Evolutionary conservation across 139 green algal species (phyloP).

Genomic region (Mychonastes homosphaera): DNA sequence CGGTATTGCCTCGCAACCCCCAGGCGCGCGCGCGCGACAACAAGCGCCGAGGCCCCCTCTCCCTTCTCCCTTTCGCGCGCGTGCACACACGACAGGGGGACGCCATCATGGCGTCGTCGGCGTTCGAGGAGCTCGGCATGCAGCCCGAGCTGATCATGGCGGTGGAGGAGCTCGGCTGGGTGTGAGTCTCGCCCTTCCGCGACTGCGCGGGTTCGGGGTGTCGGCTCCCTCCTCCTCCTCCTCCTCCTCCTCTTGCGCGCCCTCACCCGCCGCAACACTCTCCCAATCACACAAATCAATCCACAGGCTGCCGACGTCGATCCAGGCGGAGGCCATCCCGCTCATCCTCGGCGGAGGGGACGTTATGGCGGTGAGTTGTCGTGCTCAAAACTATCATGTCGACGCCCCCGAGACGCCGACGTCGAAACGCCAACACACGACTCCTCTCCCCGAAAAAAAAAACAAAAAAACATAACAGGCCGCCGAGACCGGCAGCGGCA

Average conservation of each 20-base stretch:
- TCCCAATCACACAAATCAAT: background rate
- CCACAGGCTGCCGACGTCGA: slow-evolving; percentile 60
- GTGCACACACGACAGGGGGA: no score
- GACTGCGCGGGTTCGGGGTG: background rate
- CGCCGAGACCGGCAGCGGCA: slow-evolving; percentile 83
- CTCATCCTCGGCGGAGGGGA: slow-evolving; percentile 77
- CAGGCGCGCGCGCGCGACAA: no score
- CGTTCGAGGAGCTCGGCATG: slow-evolving; percentile 64
- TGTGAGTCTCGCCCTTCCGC: background rate
- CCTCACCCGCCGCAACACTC: background rate
- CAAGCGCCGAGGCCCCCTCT: no score
- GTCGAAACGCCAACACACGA: no score
- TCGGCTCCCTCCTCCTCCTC: background rate
- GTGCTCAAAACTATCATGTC: no score
- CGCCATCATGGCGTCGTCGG: slow-evolving; percentile 27
- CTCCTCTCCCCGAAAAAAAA: background rate
- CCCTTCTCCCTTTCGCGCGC: no score
- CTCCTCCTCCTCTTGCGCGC: background rate
- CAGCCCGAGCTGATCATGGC: slow-evolving; percentile 52
- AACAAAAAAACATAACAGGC: no score
- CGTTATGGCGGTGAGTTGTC: slow-evolving; percentile 59
- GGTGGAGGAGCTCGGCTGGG: slow-evolving; percentile 61
- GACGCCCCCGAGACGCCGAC: no score
- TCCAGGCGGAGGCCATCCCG: slow-evolving; percentile 64
- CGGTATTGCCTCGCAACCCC: no score